Conservation (phyloP, 257 asterid genomes). For the Nicotiana otophora region DNA sequence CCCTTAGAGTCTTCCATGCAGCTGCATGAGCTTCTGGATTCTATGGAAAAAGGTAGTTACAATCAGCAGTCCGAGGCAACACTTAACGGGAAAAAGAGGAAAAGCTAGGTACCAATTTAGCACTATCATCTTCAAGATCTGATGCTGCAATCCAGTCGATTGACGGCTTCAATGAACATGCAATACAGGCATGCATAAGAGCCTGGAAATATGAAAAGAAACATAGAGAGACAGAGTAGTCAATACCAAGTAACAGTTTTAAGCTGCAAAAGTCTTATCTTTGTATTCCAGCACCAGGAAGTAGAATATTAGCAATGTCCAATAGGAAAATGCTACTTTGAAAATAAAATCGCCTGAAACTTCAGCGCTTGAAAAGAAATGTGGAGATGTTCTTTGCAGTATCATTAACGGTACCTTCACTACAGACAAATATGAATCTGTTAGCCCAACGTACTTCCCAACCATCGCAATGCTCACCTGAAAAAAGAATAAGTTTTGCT, state of each 20-base stretch:
- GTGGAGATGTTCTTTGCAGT: background rate
- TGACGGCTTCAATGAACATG: slow-evolving; percentile 73
- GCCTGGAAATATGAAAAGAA: slow-evolving; percentile 45
- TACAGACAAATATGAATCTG: slow-evolving; percentile 94
- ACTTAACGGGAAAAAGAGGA: background rate
- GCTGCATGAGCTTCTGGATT: slow-evolving; percentile 73
- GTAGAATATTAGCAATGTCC: background rate
- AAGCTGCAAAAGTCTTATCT: background rate
- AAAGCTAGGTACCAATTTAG: slow-evolving; percentile 39
- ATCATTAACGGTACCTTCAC: slow-evolving; percentile 57
- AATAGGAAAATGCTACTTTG: background rate
- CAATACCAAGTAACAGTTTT: background rate
- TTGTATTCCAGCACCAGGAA: background rate
- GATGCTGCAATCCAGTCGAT: slow-evolving; percentile 99
- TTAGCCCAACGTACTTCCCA: slow-evolving; percentile 91
- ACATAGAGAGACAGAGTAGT: background rate
- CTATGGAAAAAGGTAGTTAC: slow-evolving; percentile 28
- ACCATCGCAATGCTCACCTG: slow-evolving; percentile 97
- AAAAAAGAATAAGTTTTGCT: slow-evolving; percentile 18
- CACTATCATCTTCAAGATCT: slow-evolving; percentile 90
- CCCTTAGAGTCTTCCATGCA: slow-evolving; percentile 86
- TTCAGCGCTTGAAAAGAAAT: no score
- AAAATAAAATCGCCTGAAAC: background rate
- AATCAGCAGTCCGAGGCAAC: slow-evolving; percentile 4
- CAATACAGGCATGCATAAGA: slow-evolving; percentile 88